phyloP scores from a whole-genome alignment of 768 basidiomycete genomes.

The Suillus bovinus region DNA sequence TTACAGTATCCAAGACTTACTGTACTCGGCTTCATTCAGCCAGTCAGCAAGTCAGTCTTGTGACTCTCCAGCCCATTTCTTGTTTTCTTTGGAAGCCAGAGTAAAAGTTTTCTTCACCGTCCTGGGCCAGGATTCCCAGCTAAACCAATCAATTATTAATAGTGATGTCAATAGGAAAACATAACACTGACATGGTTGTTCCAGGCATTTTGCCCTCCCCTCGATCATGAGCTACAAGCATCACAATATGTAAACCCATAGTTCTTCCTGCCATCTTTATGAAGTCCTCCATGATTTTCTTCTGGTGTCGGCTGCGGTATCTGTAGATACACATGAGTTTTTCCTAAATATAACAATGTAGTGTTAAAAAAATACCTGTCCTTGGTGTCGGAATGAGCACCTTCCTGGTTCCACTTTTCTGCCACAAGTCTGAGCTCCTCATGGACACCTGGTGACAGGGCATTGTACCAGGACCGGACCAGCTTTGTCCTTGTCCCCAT shows the following conservation, averaged over 20 bases:
- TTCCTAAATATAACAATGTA: background rate
- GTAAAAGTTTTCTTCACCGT: background rate
- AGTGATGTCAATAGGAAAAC: background rate
- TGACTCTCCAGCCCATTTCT: background rate
- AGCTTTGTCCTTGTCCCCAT: background rate
- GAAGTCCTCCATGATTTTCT: background rate
- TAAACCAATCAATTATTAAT: background rate
- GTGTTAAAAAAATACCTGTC: background rate
- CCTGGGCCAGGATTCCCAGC: background rate
- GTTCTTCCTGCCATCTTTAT: slow-evolving; percentile 1
- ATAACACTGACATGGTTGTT: background rate
- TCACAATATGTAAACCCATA: background rate
- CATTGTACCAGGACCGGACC: background rate
- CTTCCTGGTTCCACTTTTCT: background rate
- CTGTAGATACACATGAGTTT: background rate
- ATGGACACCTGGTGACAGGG: background rate
- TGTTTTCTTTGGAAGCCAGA: background rate
- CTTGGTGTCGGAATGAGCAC: background rate
- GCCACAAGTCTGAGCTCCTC: background rate
- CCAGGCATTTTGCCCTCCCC: background rate
- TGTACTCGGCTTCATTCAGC: background rate
- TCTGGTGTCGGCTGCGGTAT: background rate
- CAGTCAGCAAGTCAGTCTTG: background rate
- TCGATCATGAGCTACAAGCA: background rate
- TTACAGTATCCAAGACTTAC: background rate